Percentiles rank a stretch among this genome's conserved stretches.
phyloP scores from a whole-genome alignment of 352 stramenopile genomes.

The Phytophthora pini region DNA sequence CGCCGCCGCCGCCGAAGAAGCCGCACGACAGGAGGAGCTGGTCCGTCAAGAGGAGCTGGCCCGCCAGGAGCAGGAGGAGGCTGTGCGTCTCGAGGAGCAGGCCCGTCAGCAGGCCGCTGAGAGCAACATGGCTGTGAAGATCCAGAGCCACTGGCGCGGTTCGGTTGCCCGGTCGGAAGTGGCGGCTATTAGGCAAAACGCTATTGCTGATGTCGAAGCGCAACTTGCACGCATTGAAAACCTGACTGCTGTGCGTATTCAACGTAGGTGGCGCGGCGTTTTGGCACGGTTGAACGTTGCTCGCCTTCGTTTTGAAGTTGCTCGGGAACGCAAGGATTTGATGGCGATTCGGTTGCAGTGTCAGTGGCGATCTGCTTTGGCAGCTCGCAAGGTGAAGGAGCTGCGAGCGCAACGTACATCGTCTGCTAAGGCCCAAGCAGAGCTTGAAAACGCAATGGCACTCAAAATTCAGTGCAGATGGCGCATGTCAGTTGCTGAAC shows the following conservation, averaged over 20 bases:
- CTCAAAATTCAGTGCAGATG: slow-evolving; percentile 37
- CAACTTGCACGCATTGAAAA: slow-evolving; percentile 35
- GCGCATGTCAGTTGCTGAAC: slow-evolving; percentile 5
- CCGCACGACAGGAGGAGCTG: slow-evolving; percentile 1
- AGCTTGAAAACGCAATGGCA: slow-evolving; percentile 31
- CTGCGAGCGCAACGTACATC: slow-evolving; percentile 8
- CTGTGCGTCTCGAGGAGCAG: slow-evolving; percentile 8
- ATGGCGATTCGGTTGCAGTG: slow-evolving; percentile 26
- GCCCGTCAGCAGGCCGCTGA: slow-evolving; percentile 11
- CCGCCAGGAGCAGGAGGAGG: slow-evolving; percentile 4
- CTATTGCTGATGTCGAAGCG: slow-evolving; percentile 28
- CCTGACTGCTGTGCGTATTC: slow-evolving; percentile 38
- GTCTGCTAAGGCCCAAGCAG: not conserved
- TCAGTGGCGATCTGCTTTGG: slow-evolving; percentile 20
- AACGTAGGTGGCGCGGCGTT: slow-evolving; percentile 42
- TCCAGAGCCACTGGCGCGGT: slow-evolving; percentile 44
- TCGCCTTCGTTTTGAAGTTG: slow-evolving; percentile 1
- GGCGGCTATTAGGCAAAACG: slow-evolving; percentile 10
- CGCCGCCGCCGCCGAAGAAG: not conserved
- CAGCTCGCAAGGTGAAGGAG: slow-evolving; percentile 23
- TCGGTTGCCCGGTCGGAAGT: slow-evolving; percentile 17
- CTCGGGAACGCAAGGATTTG: slow-evolving; percentile 2
- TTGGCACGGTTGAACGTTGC: not conserved
- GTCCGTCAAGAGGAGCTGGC: slow-evolving; percentile 10
- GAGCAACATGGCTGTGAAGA: slow-evolving; percentile 29